phyloP scores from a whole-genome alignment of 73 alveolate genomes.

The Paramecium biaurelia region DNA sequence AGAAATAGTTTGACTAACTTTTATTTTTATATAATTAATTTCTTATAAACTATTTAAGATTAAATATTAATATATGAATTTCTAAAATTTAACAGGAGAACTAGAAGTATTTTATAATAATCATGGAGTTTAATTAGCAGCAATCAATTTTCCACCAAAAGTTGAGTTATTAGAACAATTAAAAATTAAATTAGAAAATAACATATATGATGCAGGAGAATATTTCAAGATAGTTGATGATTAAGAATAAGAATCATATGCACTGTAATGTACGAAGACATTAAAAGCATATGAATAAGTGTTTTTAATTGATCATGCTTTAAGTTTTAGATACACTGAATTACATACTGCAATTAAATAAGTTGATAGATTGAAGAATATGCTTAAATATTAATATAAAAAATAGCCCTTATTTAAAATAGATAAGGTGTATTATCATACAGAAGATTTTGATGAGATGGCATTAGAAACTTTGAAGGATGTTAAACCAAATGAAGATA shows the following conservation, averaged over 20 bases:
- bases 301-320: conserved; percentile 91
- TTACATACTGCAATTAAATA: conserved; percentile 69
- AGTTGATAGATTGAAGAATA: conserved; percentile 48
- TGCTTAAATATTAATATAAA: conserved; percentile 30
- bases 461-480: neutral
- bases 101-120: conserved; percentile 36
- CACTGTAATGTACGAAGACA: conserved; percentile 46
- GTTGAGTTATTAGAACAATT: conserved; percentile 45
- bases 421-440: conserved; percentile 2
- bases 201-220: conserved; percentile 82
- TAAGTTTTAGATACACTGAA: conserved; percentile 89
- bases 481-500: neutral
- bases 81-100: conserved; percentile 29
- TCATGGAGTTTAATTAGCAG: conserved; percentile 57
- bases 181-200: conserved; percentile 74
- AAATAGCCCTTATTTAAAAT: conserved; percentile 32
- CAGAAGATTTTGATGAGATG: conserved; percentile 66
- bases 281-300: conserved; percentile 74
- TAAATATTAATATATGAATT: neutral
- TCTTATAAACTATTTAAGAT: neutral
- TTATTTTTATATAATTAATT: neutral
- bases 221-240: conserved; percentile 81
- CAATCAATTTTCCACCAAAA: conserved; percentile 52
- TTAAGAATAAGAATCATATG: conserved; percentile 76
- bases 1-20: neutral